phyloP scores from a whole-genome alignment of 139 green algal species.

The Coelastrella sp. region DNA sequence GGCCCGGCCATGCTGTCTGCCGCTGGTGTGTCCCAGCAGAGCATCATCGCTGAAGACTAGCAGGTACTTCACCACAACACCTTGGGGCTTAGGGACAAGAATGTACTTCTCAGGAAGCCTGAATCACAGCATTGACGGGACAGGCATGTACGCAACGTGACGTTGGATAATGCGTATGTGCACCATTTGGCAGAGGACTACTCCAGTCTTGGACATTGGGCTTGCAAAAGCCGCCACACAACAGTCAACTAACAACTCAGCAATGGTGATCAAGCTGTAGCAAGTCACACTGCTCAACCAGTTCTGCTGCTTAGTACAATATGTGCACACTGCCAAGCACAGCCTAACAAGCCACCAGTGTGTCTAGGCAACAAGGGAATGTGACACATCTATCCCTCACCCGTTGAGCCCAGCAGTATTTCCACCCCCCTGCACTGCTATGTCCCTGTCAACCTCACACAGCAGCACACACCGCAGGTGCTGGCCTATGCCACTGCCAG shows the following conservation, averaged over 20 bases:
- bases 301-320: too few relatives aligned
- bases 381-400: not conserved
- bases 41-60: slow-evolving; percentile 40
- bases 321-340: too few relatives aligned
- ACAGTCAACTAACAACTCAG: too few relatives aligned
- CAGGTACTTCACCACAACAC: slow-evolving; percentile 19
- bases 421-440: not conserved
- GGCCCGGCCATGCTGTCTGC: not conserved
- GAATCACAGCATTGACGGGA: not conserved
- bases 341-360: not conserved
- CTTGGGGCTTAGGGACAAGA: not conserved
- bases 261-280: too few relatives aligned
- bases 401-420: not conserved
- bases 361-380: not conserved
- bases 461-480: slow-evolving; percentile 41
- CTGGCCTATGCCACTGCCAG: slow-evolving; percentile 8
- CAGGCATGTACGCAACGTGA: too few relatives aligned
- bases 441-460: slow-evolving; percentile 2
- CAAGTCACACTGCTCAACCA: too few relatives aligned
- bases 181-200: not conserved
- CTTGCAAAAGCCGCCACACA: too few relatives aligned
- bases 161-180: not conserved
- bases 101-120: slow-evolving; percentile 35
- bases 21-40: not conserved
- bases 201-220: too few relatives aligned